Percentiles rank a stretch among this genome's conserved stretches.
Conservation (phyloP, 179 eudicot species). For the Beta lomatogona region DNA sequence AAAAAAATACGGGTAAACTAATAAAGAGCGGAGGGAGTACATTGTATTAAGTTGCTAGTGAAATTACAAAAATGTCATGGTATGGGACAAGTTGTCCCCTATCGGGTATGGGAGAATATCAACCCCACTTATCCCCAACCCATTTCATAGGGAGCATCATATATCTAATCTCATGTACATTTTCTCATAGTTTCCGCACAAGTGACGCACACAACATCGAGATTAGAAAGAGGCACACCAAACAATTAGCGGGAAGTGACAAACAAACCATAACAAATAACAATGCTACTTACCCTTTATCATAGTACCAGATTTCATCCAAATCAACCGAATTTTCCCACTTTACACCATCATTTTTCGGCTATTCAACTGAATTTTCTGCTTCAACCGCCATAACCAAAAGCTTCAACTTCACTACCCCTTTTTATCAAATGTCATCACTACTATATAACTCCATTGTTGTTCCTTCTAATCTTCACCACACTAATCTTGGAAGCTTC, state of each 20-base stretch:
- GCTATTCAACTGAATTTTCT: conserved; percentile 1
- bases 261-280: too few relatives aligned
- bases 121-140: too few relatives aligned
- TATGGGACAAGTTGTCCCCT: too few relatives aligned
- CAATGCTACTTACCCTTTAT: neutral
- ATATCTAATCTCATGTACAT: too few relatives aligned
- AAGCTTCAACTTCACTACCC: neutral
- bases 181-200: neutral
- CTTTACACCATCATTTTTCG: conserved; percentile 24
- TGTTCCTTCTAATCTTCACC: conserved; percentile 3
- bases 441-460: conserved; percentile 31
- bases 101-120: too few relatives aligned
- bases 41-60: too few relatives aligned
- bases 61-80: too few relatives aligned
- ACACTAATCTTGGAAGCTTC: neutral
- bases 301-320: neutral
- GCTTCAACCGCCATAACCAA: conserved; percentile 19
- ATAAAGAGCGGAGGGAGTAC: too few relatives aligned
- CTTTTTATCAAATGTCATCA: conserved; percentile 24
- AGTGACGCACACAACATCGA: conserved; percentile 10
- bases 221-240: neutral
- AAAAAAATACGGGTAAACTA: too few relatives aligned
- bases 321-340: neutral
- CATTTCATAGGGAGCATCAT: neutral
- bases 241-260: conserved; percentile 1